These are phyloP conservation scores for Pneumocystis murina DNA, from an alignment of 1,139 yeast species.

Conservation along the genomic window DNA sequence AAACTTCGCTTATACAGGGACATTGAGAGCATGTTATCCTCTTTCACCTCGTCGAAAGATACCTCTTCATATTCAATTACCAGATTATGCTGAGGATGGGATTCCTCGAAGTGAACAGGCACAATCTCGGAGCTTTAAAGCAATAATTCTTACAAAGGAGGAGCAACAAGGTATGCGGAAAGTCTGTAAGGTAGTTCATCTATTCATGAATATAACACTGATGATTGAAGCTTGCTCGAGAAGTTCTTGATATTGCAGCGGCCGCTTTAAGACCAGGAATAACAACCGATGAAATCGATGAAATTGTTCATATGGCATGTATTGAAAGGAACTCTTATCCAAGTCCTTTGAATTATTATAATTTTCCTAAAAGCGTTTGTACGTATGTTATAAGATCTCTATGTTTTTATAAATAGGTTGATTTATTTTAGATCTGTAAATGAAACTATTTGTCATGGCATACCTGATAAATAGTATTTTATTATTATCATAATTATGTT, in stretches of 20 bases:
- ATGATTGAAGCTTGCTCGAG: slow-evolving; percentile 44
- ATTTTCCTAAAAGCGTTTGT: slow-evolving; percentile 85
- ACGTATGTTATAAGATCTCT: slow-evolving; percentile 42
- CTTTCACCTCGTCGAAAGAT: slow-evolving; percentile 53
- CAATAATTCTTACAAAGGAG: slow-evolving; percentile 45
- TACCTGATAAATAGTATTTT: slow-evolving; percentile 19
- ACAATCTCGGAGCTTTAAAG: slow-evolving; percentile 53
- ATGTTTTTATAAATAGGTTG: background rate
- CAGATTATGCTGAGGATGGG: slow-evolving; percentile 79
- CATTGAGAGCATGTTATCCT: slow-evolving; percentile 67
- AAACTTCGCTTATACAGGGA: slow-evolving; percentile 54
- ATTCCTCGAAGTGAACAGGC: slow-evolving; percentile 64
- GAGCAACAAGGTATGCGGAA: slow-evolving; percentile 61
- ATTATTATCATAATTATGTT: background rate
- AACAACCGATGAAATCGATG: slow-evolving; percentile 87
- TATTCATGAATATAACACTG: background rate
- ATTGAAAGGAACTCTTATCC: slow-evolving; percentile 86
- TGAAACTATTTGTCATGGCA: background rate
- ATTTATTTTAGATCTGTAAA: background rate
- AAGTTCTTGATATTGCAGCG: slow-evolving; percentile 75
- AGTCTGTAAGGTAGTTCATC: slow-evolving; percentile 34
- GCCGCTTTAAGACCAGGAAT: slow-evolving; percentile 71
- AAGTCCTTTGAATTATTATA: slow-evolving; percentile 85
- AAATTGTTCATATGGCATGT: slow-evolving; percentile 72
- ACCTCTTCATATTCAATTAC: slow-evolving; percentile 55